A percentile compares a stretch with the other conserved stretches of the same genome.
Conservation (phyloP, 2,329 filamentous ascomycete genomes). For the Colletotrichum tanaceti region DNA sequence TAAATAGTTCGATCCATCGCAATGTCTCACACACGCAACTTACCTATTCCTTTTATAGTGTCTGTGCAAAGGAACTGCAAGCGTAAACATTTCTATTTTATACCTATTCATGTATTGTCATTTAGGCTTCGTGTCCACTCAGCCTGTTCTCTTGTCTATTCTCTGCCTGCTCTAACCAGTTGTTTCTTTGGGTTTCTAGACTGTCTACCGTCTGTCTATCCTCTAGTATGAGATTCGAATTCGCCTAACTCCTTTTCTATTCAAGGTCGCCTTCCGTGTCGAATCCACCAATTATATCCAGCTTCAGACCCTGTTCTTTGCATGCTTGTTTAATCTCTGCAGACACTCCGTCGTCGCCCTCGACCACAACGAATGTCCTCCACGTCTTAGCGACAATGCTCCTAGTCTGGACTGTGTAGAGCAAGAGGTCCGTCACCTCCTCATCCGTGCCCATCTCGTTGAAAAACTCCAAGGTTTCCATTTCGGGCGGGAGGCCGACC, state of each 20-base stretch:
- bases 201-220: neutral
- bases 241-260: neutral
- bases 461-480: slow-evolving; percentile 60
- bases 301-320: slow-evolving; percentile 47
- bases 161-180: neutral
- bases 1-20: neutral
- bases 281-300: slow-evolving; percentile 50
- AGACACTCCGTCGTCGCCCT: slow-evolving; percentile 50
- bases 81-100: neutral
- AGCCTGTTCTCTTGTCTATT: neutral
- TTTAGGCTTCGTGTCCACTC: slow-evolving; percentile 3
- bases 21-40: neutral
- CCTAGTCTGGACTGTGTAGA: slow-evolving; percentile 54
- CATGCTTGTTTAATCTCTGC: slow-evolving; percentile 51
- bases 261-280: slow-evolving; percentile 36
- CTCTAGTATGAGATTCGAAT: neutral
- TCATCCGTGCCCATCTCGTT: slow-evolving; percentile 59
- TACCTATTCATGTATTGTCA: neutral
- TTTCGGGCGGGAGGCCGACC: slow-evolving; percentile 58
- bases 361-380: slow-evolving; percentile 52
- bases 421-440: slow-evolving; percentile 59
- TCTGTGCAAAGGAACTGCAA: neutral
- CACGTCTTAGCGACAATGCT: slow-evolving; percentile 52
- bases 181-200: neutral
- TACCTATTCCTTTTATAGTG: neutral